phyloP scores from a whole-genome alignment of 2,329 filamentous ascomycete species.

The Aureobasidium namibiae region DNA sequence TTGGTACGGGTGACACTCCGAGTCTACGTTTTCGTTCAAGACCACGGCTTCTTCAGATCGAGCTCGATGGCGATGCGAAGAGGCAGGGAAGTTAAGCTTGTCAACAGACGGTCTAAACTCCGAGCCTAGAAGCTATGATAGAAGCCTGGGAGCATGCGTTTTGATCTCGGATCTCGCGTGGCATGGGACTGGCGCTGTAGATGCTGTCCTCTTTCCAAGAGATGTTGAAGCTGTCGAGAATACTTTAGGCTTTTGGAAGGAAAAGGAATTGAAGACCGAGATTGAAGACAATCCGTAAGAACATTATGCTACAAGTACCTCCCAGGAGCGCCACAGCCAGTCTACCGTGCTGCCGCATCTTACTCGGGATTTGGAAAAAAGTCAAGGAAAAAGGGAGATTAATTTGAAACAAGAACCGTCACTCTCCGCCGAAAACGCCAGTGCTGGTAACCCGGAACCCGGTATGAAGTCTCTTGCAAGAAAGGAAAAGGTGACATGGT shows the following conservation, averaged over 20 bases:
- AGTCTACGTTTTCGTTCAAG: too few relatives aligned
- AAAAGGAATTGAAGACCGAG: background rate
- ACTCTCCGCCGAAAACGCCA: constrained; percentile 14
- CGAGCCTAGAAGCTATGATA: background rate
- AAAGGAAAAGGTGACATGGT: background rate
- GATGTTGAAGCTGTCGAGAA: background rate
- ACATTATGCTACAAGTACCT: constrained; percentile 12
- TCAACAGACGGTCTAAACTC: too few relatives aligned
- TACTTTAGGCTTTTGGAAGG: background rate
- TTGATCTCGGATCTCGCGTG: background rate
- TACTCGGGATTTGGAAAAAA: background rate
- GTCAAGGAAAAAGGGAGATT: constrained; percentile 7
- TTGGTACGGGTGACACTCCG: too few relatives aligned
- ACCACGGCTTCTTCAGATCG: too few relatives aligned
- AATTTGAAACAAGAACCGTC: constrained; percentile 1
- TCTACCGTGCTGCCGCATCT: constrained; percentile 5
- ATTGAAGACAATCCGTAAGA: constrained; percentile 1
- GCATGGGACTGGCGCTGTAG: background rate
- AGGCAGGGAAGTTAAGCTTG: too few relatives aligned
- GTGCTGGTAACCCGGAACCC: constrained; percentile 9
- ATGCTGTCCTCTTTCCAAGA: too few relatives aligned
- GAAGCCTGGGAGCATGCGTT: background rate
- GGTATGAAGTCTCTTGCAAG: constrained; percentile 7
- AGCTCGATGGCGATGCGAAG: too few relatives aligned
- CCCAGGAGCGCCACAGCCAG: background rate